phyloP scores from a whole-genome alignment of 2,329 filamentous ascomycete genomes.

The Plenodomus lindquistii region DNA sequence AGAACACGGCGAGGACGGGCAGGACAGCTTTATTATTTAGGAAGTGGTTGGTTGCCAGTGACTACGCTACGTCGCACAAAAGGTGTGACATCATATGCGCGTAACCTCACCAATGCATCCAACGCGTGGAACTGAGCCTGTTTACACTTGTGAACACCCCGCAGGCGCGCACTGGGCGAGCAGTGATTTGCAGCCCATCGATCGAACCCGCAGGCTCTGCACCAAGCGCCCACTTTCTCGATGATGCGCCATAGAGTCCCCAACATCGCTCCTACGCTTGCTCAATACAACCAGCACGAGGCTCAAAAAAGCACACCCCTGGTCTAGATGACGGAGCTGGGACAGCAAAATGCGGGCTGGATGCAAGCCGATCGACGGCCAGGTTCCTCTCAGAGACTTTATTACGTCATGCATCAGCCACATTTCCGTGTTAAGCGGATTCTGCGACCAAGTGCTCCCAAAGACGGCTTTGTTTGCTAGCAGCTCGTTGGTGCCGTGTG shows the following conservation, averaged over 20 bases:
- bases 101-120: not conserved
- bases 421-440: not conserved
- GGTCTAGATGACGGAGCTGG: not conserved
- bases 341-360: not conserved
- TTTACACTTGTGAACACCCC: not conserved
- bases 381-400: not conserved
- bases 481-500: no score
- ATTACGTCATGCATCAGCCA: not conserved
- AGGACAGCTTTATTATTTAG: slow-evolving; percentile 26
- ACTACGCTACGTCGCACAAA: not conserved
- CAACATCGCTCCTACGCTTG: not conserved
- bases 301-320: not conserved
- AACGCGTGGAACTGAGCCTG: not conserved
- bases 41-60: slow-evolving; percentile 2
- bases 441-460: not conserved
- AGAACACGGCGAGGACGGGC: slow-evolving; percentile 9
- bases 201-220: not conserved
- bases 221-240: not conserved
- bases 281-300: not conserved
- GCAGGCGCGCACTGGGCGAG: not conserved
- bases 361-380: not conserved
- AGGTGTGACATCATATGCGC: not conserved
- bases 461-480: not conserved
- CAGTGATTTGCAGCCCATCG: not conserved
- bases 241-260: not conserved